Percentiles rank a stretch among this genome's conserved stretches.
These are phyloP conservation scores for Mikania micrantha DNA, from an alignment of 129 eudicot species.

Conservation along the genomic window DNA sequence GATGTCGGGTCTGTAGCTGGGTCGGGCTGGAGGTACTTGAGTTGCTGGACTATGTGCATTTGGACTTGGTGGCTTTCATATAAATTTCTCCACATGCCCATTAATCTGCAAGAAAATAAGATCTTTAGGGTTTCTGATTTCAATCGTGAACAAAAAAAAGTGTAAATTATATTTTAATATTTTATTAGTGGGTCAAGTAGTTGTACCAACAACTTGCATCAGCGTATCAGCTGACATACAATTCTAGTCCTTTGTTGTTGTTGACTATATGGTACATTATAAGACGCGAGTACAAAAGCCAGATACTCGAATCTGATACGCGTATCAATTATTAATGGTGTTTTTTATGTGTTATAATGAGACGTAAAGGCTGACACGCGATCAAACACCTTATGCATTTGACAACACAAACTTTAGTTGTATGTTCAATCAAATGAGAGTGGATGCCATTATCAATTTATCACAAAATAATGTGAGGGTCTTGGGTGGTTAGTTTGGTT, in stretches of 20 bases:
- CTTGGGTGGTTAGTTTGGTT: neutral
- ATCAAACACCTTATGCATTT: too few species aligned
- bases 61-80: slow-evolving; percentile 96
- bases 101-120: slow-evolving; percentile 40
- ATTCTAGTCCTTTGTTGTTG: neutral
- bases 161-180: neutral
- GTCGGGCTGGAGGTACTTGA: slow-evolving; percentile 53
- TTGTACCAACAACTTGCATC: neutral
- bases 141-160: neutral
- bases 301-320: neutral
- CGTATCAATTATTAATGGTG: neutral
- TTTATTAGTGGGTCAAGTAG: neutral
- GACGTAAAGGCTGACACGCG: too few species aligned
- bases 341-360: neutral
- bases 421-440: too few species aligned
- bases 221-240: neutral
- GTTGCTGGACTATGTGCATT: slow-evolving; percentile 84
- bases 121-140: neutral
- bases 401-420: too few species aligned
- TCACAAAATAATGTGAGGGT: neutral
- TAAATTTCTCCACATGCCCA: slow-evolving; percentile 95
- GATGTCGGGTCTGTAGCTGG: slow-evolving; percentile 64
- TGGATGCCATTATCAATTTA: too few species aligned
- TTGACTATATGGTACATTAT: slow-evolving; percentile 3
- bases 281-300: neutral